phyloP scores from a whole-genome alignment of 306 rosid genomes.

The Trifolium repens region DNA sequence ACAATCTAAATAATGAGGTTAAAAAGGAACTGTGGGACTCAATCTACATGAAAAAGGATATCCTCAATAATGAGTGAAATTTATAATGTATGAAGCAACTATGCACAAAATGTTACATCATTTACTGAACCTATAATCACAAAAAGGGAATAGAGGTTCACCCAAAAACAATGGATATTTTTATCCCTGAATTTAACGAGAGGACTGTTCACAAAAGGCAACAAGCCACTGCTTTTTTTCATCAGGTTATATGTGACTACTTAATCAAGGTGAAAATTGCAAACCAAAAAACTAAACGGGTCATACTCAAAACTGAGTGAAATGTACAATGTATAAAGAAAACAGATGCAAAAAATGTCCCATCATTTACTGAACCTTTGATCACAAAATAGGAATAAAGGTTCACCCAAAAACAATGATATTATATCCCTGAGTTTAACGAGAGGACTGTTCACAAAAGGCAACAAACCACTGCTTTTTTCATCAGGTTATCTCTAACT shows the following conservation, averaged over 20 bases:
- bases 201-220: constrained; percentile 56
- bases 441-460: constrained; percentile 55
- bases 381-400: constrained; percentile 52
- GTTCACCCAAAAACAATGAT: constrained; percentile 79
- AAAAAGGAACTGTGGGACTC: too few relatives aligned
- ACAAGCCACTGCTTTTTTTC: constrained; percentile 56
- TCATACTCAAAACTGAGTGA: too few relatives aligned
- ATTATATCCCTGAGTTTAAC: constrained; percentile 62
- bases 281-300: neutral
- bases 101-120: constrained; percentile 46
- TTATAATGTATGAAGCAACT: too few relatives aligned
- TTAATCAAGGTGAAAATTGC: neutral
- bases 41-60: neutral
- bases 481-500: constrained; percentile 41
- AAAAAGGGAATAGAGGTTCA: constrained; percentile 59
- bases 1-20: neutral
- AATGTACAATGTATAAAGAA: too few relatives aligned
- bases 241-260: constrained; percentile 38
- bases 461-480: constrained; percentile 59
- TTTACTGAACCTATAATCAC: constrained; percentile 80
- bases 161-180: constrained; percentile 63
- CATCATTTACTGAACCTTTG: constrained; percentile 79
- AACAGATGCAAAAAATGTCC: constrained; percentile 35
- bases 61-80: neutral
- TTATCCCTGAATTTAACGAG: constrained; percentile 66